phyloP scores from a whole-genome alignment of 2,329 filamentous ascomycete genomes.

The Penicillium griseofulvum region DNA sequence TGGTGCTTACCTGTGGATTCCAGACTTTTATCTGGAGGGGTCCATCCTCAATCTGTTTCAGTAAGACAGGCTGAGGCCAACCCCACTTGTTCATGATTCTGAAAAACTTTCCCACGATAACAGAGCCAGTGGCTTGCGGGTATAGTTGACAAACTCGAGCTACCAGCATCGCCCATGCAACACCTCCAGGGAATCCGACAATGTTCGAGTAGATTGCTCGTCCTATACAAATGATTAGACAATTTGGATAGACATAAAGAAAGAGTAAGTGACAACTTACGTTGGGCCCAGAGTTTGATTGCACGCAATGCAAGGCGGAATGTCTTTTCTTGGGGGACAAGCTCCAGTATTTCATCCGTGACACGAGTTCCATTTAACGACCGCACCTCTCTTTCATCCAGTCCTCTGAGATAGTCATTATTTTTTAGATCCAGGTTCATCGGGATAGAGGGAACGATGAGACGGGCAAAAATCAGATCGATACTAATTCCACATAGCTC shows the following conservation, averaged over 20 bases:
- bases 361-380: constrained; percentile 93
- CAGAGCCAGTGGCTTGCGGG: constrained; percentile 82
- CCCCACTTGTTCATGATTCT: constrained; percentile 85
- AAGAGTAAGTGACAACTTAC: constrained; percentile 33
- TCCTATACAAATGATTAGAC: constrained; percentile 36
- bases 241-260: background rate
- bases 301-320: constrained; percentile 87
- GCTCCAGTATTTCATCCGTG: constrained; percentile 82
- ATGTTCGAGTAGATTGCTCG: constrained; percentile 95
- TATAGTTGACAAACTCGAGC: constrained; percentile 95
- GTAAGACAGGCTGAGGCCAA: constrained; percentile 89
- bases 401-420: constrained; percentile 76
- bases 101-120: constrained; percentile 93
- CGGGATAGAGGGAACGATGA: constrained; percentile 69
- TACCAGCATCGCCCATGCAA: constrained; percentile 97
- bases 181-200: constrained; percentile 92
- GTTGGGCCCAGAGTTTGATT: constrained; percentile 94
- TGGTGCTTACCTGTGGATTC: constrained; percentile 75
- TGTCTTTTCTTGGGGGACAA: constrained; percentile 85
- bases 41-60: constrained; percentile 83
- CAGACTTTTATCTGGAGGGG: constrained; percentile 81
- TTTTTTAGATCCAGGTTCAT: constrained; percentile 74
- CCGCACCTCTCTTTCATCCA: constrained; percentile 82
- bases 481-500: constrained; percentile 89
- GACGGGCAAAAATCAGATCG: constrained; percentile 83